A percentile compares a stretch with the other conserved stretches of the same genome.
Conservation (phyloP, 208 protist genomes). For the Trypanosomatidae sp. region DNA sequence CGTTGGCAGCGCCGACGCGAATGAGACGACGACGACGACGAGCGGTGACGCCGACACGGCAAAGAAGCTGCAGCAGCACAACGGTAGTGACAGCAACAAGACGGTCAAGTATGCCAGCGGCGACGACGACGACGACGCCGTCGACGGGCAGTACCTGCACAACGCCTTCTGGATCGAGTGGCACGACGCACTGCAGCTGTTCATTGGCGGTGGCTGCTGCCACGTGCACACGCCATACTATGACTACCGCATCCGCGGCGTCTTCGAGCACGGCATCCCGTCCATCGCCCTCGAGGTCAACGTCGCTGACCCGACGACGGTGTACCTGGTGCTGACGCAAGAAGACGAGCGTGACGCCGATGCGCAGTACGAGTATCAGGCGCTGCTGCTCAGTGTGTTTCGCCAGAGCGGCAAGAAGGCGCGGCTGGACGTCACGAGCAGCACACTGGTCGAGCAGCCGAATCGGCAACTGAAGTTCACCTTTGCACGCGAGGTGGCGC, state of each 20-base stretch:
- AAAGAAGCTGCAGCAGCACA: too few species aligned
- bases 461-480: slow-evolving; percentile 59
- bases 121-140: slow-evolving; percentile 5
- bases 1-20: too few species aligned
- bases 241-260: slow-evolving; percentile 63
- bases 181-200: slow-evolving; percentile 38
- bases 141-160: too few species aligned
- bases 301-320: slow-evolving; percentile 29
- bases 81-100: too few species aligned
- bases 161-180: slow-evolving; percentile 84
- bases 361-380: slow-evolving; percentile 26
- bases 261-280: slow-evolving; percentile 39
- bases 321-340: slow-evolving; percentile 54
- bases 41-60: too few species aligned
- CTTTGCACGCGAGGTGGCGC: slow-evolving; percentile 57
- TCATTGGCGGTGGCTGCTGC: slow-evolving; percentile 57
- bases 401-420: slow-evolving; percentile 41
- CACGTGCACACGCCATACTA: slow-evolving; percentile 46
- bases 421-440: slow-evolving; percentile 52
- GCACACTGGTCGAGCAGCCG: slow-evolving; percentile 51
- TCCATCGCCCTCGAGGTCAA: slow-evolving; percentile 51
- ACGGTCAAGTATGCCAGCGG: too few species aligned
- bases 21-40: too few species aligned
- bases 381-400: slow-evolving; percentile 51
- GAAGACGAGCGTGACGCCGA: slow-evolving; percentile 55